Evolutionary conservation across 208 protist species (phyloP).

Genomic region (Leishmania arabica): DNA sequence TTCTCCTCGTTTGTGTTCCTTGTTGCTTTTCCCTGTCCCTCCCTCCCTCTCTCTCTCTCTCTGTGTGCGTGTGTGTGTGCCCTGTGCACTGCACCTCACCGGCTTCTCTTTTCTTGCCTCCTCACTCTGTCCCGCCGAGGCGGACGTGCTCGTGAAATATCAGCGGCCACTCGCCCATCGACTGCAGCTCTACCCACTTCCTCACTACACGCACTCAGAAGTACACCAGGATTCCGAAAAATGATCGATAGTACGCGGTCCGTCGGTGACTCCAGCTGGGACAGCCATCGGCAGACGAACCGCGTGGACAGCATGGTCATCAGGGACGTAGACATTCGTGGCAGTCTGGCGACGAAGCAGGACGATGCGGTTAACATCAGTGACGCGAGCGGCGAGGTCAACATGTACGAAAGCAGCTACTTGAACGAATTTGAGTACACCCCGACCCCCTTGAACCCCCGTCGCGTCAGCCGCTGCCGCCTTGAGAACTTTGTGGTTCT

Average conservation of each 20-base stretch:
- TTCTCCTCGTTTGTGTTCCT: background rate
- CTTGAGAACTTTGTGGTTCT: slow-evolving; percentile 37
- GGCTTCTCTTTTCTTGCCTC: background rate
- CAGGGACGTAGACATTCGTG: background rate
- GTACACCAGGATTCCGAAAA: background rate
- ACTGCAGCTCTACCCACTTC: background rate
- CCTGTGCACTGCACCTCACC: background rate
- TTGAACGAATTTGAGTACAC: slow-evolving; percentile 31
- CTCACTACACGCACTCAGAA: background rate
- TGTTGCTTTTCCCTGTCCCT: too few relatives aligned
- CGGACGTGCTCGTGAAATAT: background rate
- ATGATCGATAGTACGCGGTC: background rate
- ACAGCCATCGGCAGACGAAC: background rate
- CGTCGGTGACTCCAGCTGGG: background rate
- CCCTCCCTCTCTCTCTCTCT: too few relatives aligned
- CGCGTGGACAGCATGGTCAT: background rate
- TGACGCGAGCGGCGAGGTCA: background rate
- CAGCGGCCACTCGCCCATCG: background rate
- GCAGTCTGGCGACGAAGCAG: background rate
- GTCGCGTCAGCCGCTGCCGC: slow-evolving; percentile 36
- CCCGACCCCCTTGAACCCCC: slow-evolving; percentile 37
- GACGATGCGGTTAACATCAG: background rate
- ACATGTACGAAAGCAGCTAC: background rate
- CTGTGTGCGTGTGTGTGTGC: background rate
- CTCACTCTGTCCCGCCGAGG: background rate